Evolutionary conservation across 2,329 filamentous ascomycete genomes (phyloP).

Genomic region (Xylariaceae sp.): DNA sequence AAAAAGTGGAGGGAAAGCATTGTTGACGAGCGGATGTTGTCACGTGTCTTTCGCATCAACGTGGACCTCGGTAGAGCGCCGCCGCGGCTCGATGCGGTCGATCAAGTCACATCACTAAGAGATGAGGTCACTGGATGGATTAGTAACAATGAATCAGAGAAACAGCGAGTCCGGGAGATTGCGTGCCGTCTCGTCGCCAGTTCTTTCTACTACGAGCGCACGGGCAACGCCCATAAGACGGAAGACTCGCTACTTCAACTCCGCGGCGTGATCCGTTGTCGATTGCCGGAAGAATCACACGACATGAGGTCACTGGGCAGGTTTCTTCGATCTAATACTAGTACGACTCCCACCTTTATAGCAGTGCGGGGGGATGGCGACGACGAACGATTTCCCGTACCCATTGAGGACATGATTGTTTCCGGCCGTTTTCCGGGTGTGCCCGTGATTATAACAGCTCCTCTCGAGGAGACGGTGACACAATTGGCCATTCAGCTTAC

Average conservation of each 20-base stretch:
- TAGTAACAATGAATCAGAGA: not conserved
- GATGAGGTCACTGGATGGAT: not conserved
- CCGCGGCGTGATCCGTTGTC: too few relatives aligned
- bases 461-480: not conserved
- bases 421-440: too few relatives aligned
- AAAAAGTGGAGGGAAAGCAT: not conserved
- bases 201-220: conserved; percentile 1
- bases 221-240: not conserved
- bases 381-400: too few relatives aligned
- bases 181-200: not conserved
- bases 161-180: not conserved
- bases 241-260: not conserved
- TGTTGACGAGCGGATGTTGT: not conserved
- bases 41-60: not conserved
- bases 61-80: not conserved
- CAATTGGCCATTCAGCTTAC: not conserved
- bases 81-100: not conserved
- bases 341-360: too few relatives aligned
- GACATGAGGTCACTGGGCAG: too few relatives aligned
- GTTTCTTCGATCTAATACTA: too few relatives aligned
- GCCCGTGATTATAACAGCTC: too few relatives aligned
- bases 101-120: not conserved
- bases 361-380: too few relatives aligned
- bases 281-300: too few relatives aligned
- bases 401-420: too few relatives aligned